Evolutionary conservation across 1,284 basidiomycete genomes (phyloP), one percentile per base, ranked within the genome.

Genomic region (Mrakiaceae sp.): DNA sequence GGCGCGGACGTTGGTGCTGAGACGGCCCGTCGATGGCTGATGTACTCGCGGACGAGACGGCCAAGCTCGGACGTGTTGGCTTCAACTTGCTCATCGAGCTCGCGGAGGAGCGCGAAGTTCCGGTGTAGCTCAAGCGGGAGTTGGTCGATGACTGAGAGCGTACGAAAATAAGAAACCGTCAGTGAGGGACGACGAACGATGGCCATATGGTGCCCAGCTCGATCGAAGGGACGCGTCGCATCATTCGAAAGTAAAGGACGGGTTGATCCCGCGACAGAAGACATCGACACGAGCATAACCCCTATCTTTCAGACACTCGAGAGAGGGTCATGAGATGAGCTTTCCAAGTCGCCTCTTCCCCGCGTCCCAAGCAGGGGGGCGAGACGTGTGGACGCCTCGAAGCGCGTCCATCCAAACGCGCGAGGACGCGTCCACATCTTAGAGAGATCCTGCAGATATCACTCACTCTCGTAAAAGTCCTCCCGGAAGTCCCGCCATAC

Each of bases 71-170:
- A 62, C 60, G 73, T 73, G 64, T 76, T 74, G 5, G 68, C 74
- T 75, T 82, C 75, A 62, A 83, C 80, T 72, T 90, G 87, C 67
- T 84, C 80, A 70, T 95, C 92, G 44, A 93, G 77, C 74, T 95
- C 90, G n/a, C 82, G 79, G 71, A 93, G 81, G 48, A 95, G 78
- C 39, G 84, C 79, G 74, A 87, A 87, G 66, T 88, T 86, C 50
- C 92, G 81, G 71, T 90, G 87, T 62, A 95, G 74, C 62, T 88
- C 88, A 66, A 94, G 77, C 2, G 92, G 91, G 5, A 95, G 76
- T 74, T 93, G 90, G 70, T 94, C 91, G 63, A 92, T 82, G 62
- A 87, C 87, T 89, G 68, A 2, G 46, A 65, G 58, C 57, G 27
- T 27, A 27, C 27, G 27, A 27, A 27, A 27, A 27, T 27, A 27